phyloP scores from a whole-genome alignment of 352 stramenopile genomes.

The Hyaloperonospora brassicae region DNA sequence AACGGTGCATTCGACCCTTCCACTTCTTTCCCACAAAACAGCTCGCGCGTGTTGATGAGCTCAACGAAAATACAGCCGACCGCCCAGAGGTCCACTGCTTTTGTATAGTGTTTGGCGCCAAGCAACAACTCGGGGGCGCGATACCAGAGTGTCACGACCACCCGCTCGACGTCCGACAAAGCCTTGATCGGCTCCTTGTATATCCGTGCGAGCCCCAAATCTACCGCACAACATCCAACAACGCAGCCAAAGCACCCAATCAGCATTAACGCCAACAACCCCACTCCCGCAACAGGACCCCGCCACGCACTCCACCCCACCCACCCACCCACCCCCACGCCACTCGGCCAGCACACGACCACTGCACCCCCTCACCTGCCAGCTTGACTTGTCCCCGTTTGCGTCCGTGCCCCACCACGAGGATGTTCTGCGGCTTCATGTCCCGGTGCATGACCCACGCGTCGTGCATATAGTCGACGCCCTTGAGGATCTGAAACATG shows the following conservation, averaged over 20 bases:
- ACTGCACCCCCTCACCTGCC: conserved; percentile 20
- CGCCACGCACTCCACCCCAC: no score
- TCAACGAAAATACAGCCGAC: conserved; percentile 95
- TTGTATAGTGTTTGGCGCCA: conserved; percentile 89
- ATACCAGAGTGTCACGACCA: conserved; percentile 96
- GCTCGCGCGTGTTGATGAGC: conserved; percentile 78
- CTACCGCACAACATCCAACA: conserved; percentile 16
- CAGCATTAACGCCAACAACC: neutral
- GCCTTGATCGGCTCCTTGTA: conserved; percentile 87
- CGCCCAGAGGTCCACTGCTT: conserved; percentile 94
- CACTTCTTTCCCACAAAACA: conserved; percentile 86
- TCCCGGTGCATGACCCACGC: conserved; percentile 91
- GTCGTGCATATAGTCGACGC: conserved; percentile 90
- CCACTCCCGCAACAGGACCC: no score
- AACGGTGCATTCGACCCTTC: conserved; percentile 83
- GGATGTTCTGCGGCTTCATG: conserved; percentile 91
- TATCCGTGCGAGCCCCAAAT: conserved; percentile 82
- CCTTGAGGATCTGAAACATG: conserved; percentile 89
- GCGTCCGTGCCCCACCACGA: conserved; percentile 83
- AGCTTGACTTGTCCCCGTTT: conserved; percentile 83
- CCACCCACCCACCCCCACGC: no score
- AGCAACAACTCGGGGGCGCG: conserved; percentile 91
- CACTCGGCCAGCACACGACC: no score
- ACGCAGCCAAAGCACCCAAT: neutral
- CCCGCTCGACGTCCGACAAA: conserved; percentile 79